Evolutionary conservation across 2,329 filamentous ascomycete species (phyloP).

Genomic region (Colletotrichum somersetense): DNA sequence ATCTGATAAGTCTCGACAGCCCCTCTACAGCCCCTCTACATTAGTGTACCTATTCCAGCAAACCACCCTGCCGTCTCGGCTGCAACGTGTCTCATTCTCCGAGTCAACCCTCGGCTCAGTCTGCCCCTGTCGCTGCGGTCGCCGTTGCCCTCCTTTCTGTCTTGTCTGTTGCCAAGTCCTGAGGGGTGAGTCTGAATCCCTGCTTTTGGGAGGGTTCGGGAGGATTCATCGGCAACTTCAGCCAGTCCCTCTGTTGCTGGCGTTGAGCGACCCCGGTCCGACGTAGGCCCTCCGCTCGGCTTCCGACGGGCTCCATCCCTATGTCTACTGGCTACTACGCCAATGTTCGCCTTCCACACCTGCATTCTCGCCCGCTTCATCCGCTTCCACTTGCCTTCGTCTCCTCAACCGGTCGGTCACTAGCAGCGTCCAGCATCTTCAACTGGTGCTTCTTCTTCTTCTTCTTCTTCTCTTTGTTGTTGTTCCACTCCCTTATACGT

Average conservation of each 20-base stretch:
- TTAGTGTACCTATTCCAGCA: neutral
- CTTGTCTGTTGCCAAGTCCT: neutral
- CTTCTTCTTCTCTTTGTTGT: neutral
- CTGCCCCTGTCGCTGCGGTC: constrained; percentile 14
- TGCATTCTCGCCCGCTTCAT: constrained; percentile 27
- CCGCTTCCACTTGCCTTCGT: constrained; percentile 28
- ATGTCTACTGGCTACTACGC: constrained; percentile 30
- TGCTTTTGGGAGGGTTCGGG: constrained; percentile 25
- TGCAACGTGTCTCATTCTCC: constrained; percentile 29
- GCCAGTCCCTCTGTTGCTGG: constrained; percentile 28
- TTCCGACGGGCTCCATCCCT: constrained; percentile 34
- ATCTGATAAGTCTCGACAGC: constrained; percentile 34
- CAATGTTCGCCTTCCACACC: constrained; percentile 25
- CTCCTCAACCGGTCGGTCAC: constrained; percentile 8
- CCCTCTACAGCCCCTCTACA: constrained; percentile 1
- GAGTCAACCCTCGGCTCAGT: constrained; percentile 35
- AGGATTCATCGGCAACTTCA: constrained; percentile 30
- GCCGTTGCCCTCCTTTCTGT: neutral
- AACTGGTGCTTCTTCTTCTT: constrained; percentile 4
- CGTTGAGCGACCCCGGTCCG: constrained; percentile 20
- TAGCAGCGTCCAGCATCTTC: constrained; percentile 18
- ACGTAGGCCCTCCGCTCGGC: constrained; percentile 38
- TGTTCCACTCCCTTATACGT: neutral
- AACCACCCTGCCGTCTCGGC: constrained; percentile 25
- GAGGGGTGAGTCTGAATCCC: constrained; percentile 24